These are phyloP conservation scores for Setomelanomma holmii DNA, from an alignment of 2,329 filamentous ascomycete genomes.

Conservation along the genomic window DNA sequence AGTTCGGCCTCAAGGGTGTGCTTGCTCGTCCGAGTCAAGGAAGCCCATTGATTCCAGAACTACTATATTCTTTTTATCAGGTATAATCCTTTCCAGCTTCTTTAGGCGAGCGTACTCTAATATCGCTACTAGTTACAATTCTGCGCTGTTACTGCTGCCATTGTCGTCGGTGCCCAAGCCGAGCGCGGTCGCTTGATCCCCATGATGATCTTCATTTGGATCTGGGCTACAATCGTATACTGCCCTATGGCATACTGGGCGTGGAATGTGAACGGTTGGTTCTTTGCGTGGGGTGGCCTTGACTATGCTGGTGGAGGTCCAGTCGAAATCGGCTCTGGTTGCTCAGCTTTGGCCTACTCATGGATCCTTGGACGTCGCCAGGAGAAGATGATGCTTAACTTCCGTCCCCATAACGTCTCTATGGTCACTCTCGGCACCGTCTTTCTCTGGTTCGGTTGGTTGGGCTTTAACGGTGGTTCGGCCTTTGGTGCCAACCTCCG, in stretches of 20 bases:
- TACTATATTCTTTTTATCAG: conserved; percentile 95
- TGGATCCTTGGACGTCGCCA: conserved; percentile 94
- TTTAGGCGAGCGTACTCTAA: conserved; percentile 16
- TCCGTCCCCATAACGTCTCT: conserved; percentile 99
- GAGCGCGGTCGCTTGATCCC: conserved; percentile 93
- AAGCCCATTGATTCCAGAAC: conserved; percentile 83
- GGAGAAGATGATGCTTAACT: conserved; percentile 99
- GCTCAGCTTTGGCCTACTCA: conserved; percentile 93
- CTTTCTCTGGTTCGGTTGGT: conserved; percentile 98
- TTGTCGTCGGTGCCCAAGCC: conserved; percentile 89
- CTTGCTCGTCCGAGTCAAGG: conserved; percentile 85
- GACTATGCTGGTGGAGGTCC: conserved; percentile 97
- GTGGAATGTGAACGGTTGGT: conserved; percentile 96
- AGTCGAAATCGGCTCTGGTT: conserved; percentile 94
- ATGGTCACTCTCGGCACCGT: conserved; percentile 95
- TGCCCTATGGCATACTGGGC: conserved; percentile 96
- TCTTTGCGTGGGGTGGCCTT: conserved; percentile 85
- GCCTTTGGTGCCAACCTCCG: conserved; percentile 93
- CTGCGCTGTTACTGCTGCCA: conserved; percentile 88
- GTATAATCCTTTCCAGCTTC: conserved; percentile 53
- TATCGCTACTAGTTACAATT: conserved; percentile 83
- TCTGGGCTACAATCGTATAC: conserved; percentile 97
- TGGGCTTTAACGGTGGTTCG: conserved; percentile 98
- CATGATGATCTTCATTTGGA: conserved; percentile 93
- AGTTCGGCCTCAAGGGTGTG: conserved; percentile 88